phyloP scores from a whole-genome alignment of 164 flowering plant species.

The Dillenia turbinata region DNA sequence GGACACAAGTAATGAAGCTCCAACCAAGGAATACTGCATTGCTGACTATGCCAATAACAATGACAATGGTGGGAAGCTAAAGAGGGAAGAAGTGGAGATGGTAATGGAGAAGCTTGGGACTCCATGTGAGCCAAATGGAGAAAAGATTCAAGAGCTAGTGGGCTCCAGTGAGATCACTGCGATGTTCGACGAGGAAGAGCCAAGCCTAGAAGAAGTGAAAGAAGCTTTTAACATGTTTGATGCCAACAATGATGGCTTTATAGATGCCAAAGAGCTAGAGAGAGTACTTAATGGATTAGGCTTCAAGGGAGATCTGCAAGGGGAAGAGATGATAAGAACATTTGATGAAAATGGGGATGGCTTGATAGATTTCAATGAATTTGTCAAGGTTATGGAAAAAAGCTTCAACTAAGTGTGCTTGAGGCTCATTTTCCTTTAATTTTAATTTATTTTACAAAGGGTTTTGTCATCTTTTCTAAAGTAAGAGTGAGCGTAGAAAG shows the following conservation, averaged over 20 bases:
- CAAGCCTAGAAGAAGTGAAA: slow-evolving; percentile 30
- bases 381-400: slow-evolving; percentile 29
- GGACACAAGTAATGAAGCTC: slow-evolving; percentile 1
- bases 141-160: slow-evolving; percentile 2
- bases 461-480: no score
- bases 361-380: slow-evolving; percentile 37
- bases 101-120: slow-evolving; percentile 25
- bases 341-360: slow-evolving; percentile 45
- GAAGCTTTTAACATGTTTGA: slow-evolving; percentile 48
- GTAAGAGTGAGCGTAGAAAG: no score
- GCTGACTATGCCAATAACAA: neutral
- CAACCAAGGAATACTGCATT: neutral
- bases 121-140: slow-evolving; percentile 2
- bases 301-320: slow-evolving; percentile 17
- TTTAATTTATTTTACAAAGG: no score
- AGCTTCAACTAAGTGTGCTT: slow-evolving; percentile 13
- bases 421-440: no score
- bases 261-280: slow-evolving; percentile 41
- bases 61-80: slow-evolving; percentile 14
- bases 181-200: slow-evolving; percentile 38
- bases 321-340: slow-evolving; percentile 32
- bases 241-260: slow-evolving; percentile 45
- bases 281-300: slow-evolving; percentile 28
- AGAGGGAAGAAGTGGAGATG: slow-evolving; percentile 27
- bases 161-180: slow-evolving; percentile 5